Conservation (phyloP, 1,284 basidiomycete genomes). For the Porogramme epimiltina region DNA sequence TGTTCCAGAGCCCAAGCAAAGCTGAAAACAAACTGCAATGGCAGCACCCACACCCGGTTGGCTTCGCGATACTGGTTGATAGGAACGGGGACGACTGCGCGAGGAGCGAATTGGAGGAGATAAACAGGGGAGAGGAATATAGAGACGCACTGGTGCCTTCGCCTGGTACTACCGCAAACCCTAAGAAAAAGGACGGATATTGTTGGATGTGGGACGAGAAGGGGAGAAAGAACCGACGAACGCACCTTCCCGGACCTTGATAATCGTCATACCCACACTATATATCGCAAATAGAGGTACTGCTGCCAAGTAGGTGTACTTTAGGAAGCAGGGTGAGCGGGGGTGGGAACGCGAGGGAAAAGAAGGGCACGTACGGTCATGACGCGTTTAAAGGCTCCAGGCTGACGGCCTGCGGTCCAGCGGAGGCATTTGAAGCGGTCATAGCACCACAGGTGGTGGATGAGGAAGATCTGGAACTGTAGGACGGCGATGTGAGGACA, state of each 20-base stretch:
- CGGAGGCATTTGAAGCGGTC: conserved; percentile 71
- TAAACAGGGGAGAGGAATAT: background rate
- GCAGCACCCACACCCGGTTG: conserved; percentile 57
- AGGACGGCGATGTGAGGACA: background rate
- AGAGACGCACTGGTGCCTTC: background rate
- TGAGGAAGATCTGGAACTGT: conserved; percentile 66
- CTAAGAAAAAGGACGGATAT: conserved; percentile 35
- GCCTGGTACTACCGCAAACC: conserved; percentile 23
- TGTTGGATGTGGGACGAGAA: background rate
- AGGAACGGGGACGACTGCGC: conserved; percentile 56
- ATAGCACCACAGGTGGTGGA: conserved; percentile 73
- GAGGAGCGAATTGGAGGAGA: background rate
- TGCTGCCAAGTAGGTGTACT: conserved; percentile 75
- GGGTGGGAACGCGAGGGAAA: background rate
- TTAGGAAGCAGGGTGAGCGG: background rate
- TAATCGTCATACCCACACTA: conserved; percentile 53
- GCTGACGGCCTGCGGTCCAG: conserved; percentile 71
- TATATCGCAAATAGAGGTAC: conserved; percentile 66
- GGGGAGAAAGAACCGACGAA: background rate
- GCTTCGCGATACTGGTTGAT: conserved; percentile 40
- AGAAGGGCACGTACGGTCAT: conserved; percentile 64
- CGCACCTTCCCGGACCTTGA: conserved; percentile 74
- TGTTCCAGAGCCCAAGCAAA: conserved; percentile 72
- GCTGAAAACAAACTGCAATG: conserved; percentile 67
- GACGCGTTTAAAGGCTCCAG: conserved; percentile 77